These are phyloP conservation scores for Heteromeles arbutifolia DNA, from an alignment of 306 rosid species.

Conservation along the genomic window DNA sequence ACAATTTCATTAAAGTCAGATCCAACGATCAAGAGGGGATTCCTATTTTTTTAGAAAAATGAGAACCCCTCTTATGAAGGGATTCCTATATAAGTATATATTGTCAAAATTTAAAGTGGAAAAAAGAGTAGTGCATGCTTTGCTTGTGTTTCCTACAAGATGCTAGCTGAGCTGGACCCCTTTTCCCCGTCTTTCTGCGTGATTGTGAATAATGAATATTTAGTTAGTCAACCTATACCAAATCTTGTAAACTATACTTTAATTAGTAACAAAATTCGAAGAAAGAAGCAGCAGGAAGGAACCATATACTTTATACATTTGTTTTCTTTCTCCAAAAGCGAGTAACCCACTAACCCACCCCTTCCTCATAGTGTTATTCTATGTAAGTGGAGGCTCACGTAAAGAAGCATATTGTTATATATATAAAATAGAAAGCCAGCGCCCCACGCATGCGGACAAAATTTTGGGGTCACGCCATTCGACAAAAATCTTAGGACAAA, in stretches of 20 bases:
- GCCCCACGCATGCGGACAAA: no score
- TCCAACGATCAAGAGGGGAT: no score
- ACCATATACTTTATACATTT: background rate
- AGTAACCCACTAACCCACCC: no score
- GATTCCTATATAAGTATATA: background rate
- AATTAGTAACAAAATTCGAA: background rate
- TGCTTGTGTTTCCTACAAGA: background rate
- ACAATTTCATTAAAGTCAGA: no score
- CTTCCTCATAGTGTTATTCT: no score
- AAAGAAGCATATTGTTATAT: background rate
- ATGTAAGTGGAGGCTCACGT: constrained; percentile 13
- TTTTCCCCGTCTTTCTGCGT: background rate
- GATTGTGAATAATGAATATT: background rate
- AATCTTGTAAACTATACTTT: background rate
- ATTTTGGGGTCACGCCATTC: no score
- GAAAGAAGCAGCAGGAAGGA: background rate
- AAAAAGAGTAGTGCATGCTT: background rate
- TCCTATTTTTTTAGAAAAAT: no score
- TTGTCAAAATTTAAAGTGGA: background rate
- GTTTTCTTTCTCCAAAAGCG: no score
- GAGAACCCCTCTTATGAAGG: no score
- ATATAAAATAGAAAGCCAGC: no score
- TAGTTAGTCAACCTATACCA: background rate
- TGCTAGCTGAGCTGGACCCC: no score
- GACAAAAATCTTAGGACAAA: no score